Percentiles rank a stretch among this genome's conserved stretches.
These are phyloP conservation scores for Limnomonas spitsbergensis DNA, from an alignment of 139 green algal species.

Conservation along the genomic window DNA sequence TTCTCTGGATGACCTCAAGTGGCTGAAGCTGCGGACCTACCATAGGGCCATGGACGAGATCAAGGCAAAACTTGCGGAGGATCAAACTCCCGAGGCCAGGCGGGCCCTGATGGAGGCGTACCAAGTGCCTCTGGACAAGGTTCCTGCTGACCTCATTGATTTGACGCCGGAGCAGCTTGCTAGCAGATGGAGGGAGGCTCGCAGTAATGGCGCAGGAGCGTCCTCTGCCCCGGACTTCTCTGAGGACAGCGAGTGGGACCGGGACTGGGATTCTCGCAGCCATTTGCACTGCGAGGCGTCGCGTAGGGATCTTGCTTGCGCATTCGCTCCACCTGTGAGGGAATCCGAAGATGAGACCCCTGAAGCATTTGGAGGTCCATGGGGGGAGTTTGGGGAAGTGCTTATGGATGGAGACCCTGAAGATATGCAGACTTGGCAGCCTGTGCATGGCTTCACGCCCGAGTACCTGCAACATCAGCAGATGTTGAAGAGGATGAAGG, in stretches of 20 bases:
- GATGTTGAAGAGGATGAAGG: background rate
- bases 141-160: background rate
- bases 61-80: background rate
- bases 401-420: background rate
- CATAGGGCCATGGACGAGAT: constrained; percentile 4
- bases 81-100: background rate
- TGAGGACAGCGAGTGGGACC: background rate
- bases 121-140: constrained; percentile 12
- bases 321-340: background rate
- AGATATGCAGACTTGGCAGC: background rate
- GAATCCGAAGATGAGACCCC: background rate
- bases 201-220: too few relatives aligned
- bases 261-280: background rate
- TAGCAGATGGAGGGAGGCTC: background rate
- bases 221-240: background rate
- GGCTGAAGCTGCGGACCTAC: constrained; percentile 23
- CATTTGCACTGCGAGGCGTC: background rate
- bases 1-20: constrained; percentile 15
- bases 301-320: too few relatives aligned
- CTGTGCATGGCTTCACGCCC: background rate
- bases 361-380: too few relatives aligned
- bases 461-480: background rate
- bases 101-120: constrained; percentile 2
- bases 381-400: constrained; percentile 4
- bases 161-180: constrained; percentile 15